These are phyloP conservation scores for Erysimum cheiri DNA, from an alignment of 441 rosid genomes.

Conservation along the genomic window DNA sequence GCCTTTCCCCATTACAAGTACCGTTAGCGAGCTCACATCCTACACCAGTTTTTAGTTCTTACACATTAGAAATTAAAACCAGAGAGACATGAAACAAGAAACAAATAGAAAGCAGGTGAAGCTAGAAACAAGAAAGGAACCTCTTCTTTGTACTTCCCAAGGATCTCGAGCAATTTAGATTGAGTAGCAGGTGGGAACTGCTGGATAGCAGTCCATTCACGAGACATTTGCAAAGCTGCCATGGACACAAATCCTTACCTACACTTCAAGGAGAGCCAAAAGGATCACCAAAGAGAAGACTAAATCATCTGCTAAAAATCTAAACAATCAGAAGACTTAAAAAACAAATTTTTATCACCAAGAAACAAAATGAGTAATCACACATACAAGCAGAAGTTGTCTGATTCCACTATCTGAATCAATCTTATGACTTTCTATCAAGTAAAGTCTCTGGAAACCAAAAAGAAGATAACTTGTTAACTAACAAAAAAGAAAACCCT, in stretches of 20 bases:
- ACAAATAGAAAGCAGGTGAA: not conserved
- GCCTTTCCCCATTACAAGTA: constrained; percentile 65
- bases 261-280: constrained; percentile 5
- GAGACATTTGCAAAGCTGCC: constrained; percentile 52
- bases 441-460: constrained; percentile 14
- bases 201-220: constrained; percentile 63
- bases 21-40: constrained; percentile 56
- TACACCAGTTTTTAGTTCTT: constrained; percentile 23
- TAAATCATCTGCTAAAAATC: not conserved
- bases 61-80: constrained; percentile 28
- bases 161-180: constrained; percentile 57
- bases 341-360: not conserved
- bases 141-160: constrained; percentile 59
- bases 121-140: constrained; percentile 39
- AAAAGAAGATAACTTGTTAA: not conserved
- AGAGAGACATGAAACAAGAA: constrained; percentile 8
- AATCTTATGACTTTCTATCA: constrained; percentile 24
- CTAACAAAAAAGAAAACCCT: constrained; percentile 23
- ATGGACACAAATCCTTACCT: constrained; percentile 35
- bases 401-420: constrained; percentile 18
- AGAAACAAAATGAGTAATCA: not conserved
- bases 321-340: constrained; percentile 3
- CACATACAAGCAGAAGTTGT: constrained; percentile 9
- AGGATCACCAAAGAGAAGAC: constrained; percentile 1
- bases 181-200: constrained; percentile 65